Base-by-base conservation (phyloP, 257 asterid genomes). In the Plectranthus barbatus region DNA sequence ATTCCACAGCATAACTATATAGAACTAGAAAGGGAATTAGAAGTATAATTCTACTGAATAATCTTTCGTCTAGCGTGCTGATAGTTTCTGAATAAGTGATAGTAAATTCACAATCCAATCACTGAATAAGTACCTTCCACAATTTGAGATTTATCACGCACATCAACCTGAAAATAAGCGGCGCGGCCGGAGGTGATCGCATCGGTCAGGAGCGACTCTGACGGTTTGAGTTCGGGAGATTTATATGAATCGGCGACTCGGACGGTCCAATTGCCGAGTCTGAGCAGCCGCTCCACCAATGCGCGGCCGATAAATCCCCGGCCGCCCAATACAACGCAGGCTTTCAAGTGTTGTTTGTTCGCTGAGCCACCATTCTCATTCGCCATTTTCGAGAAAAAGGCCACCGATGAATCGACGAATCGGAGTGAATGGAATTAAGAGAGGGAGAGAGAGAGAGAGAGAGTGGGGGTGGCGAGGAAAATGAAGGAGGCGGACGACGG, bases 291-390 rank as follows among this genome's bases (percentile, higher is more conserved):
- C 52, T 71, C 80, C 52, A 90, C 97, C 77, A 90, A 76, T 13
- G 82, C 76, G 72, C 92, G 86, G 58, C 97, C 97, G 11, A 87
- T 62, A 70, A 85, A 76, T 45, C 97, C 88, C 66, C 95, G 77
- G 56, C 96, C 97, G 15, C 97, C 96, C 69, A 90, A 76, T 4
- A 90, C 97, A 29, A 82, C 83, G 70, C 96, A 90, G 3, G 83
- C 79, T 68, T 78, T 78, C 57, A 72, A 50, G 61, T 67, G 68
- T 15, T 67, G 68, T 15, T 26, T 64, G n/a, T 62, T 75, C 26
- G 8, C 77, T 23, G 8, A 55, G 58, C 66, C 65, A 23, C 69
- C 81, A 56, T 68, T 71, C 37, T 76, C 73, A 68, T 51, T 73
- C 79, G 69, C 73, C 88, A 86, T 85, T 57, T 26, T 55, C 55